Evolutionary conservation across 495 filamentous ascomycete genomes (phyloP), one percentile per base, ranked within the genome.

Genomic region (Penicilliopsis zonata): DNA sequence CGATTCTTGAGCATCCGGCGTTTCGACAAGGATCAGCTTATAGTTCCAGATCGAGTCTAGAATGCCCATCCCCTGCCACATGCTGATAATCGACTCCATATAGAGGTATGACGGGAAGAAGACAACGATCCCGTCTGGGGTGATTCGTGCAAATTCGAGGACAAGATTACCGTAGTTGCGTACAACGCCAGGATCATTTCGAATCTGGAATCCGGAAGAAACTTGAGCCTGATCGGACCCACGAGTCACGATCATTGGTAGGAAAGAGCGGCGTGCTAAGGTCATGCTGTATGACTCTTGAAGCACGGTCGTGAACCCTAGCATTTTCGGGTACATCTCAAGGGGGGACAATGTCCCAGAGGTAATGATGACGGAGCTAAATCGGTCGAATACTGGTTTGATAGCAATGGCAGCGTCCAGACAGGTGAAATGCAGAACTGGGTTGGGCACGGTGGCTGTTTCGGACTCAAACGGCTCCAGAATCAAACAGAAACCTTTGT

Each of bases 251-350:
- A 99, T 86, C 80, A 99, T 88, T 2, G 92, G 92, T 12, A 95
- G 58, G 71, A 99, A 99, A 26, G 88, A 93, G 25, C 80, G 72
- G n/a, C 92, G 72, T 1, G 88, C 88, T 12, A 99, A 74, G 0
- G 92, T 95, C 87, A 99, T 96, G 40, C 70, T 73, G 62, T 96
- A 99, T 2, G 92, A 96, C 51, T 96, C 86, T 49, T 95, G 85
- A 18, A 96, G 76, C 10, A 95, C 87, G 8, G 85, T 80, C 2
- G 63, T 68, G 57, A 99, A 99, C 26, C 79, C 81, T 7, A 99
- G 75, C 90, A 99, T 95, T 45, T 94, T 94, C 0, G 92, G 92
- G 50, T 96, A 99, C 86, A 99, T 96, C 52, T 99, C 92, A 3
- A 99, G 54, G 0, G 92, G 92, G 0, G 90, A 95, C 31, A 99